Evolutionary conservation across 805 yeast genomes (phyloP).

Genomic region (Suhomyces prunicola): DNA sequence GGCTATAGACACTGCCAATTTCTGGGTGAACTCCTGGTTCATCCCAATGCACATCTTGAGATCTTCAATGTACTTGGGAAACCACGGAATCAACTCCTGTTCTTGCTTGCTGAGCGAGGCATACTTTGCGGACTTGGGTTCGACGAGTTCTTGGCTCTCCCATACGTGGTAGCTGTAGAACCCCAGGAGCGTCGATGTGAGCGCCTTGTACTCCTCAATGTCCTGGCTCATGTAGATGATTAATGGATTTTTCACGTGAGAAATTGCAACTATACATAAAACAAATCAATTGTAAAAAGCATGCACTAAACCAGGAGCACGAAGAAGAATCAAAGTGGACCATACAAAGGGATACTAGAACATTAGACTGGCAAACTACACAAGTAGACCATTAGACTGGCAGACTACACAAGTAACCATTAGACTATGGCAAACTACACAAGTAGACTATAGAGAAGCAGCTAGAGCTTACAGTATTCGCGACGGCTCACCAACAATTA

Average conservation of each 20-base stretch:
- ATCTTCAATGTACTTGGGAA: slow-evolving; percentile 36
- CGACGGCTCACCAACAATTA: no score
- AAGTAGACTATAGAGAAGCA: no score
- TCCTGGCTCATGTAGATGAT: slow-evolving; percentile 12
- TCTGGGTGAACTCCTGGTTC: slow-evolving; percentile 44
- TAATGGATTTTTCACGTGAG: not conserved
- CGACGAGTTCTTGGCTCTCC: slow-evolving; percentile 31
- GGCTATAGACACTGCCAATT: slow-evolving; percentile 44
- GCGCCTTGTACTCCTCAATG: slow-evolving; percentile 32
- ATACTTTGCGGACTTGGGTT: slow-evolving; percentile 28
- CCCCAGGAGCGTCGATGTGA: slow-evolving; percentile 37
- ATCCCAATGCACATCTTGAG: slow-evolving; percentile 41
- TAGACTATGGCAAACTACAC: no score
- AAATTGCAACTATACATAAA: no score
- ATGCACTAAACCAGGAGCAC: no score
- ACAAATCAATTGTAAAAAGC: no score
- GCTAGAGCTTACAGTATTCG: no score
- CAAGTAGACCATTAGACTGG: no score
- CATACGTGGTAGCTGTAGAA: slow-evolving; percentile 31
- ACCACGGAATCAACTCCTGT: slow-evolving; percentile 48
- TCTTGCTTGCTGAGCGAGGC: slow-evolving; percentile 39
- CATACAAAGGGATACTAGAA: no score
- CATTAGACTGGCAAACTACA: no score
- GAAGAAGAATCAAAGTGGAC: no score
- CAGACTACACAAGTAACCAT: no score